Evolutionary conservation across 345 rosid genomes (phyloP).

Genomic region (Crucihimalaya himalaica): DNA sequence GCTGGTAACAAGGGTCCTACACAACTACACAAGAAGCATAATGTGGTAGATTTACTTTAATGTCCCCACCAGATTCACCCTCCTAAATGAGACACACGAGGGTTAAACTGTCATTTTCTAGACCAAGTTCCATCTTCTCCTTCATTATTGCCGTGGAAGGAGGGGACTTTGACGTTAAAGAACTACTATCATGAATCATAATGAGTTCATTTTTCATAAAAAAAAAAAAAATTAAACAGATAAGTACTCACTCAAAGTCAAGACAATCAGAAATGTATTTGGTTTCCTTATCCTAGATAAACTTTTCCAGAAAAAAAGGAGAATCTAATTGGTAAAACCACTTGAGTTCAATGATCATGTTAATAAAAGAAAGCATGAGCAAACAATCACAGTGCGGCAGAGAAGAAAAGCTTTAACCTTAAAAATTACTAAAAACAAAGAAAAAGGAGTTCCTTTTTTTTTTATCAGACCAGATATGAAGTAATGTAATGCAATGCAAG

Average conservation of each 20-base stretch:
- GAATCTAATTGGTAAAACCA: conserved; percentile 26
- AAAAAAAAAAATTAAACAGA: conserved; percentile 2
- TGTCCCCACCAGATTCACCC: conserved; percentile 34
- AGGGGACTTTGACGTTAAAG: conserved; percentile 44
- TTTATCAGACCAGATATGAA: conserved; percentile 3
- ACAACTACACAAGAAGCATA: conserved; percentile 32
- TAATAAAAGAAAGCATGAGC: conserved; percentile 31
- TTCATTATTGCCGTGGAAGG: conserved; percentile 60
- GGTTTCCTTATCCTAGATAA: conserved; percentile 40
- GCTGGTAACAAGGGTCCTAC: conserved; percentile 40
- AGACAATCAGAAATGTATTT: conserved; percentile 30
- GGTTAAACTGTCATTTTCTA: conserved; percentile 43
- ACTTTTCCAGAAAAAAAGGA: conserved; percentile 5
- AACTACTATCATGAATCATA: conserved; percentile 27
- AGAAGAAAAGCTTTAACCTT: conserved; percentile 28
- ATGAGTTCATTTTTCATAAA: conserved; percentile 2
- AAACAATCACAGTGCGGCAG: conserved; percentile 29
- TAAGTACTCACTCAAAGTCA: conserved; percentile 32
- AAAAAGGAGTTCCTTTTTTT: not conserved
- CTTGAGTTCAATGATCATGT: conserved; percentile 25
- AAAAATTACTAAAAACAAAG: conserved; percentile 16
- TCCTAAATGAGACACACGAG: conserved; percentile 25
- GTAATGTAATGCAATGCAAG: not conserved
- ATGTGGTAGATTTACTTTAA: conserved; percentile 34
- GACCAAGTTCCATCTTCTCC: conserved; percentile 37